A percentile compares a stretch with the other conserved stretches of the same genome.
These are phyloP conservation scores for Kwoniella sp. DNA, from an alignment of 768 basidiomycete species.

Conservation along the genomic window DNA sequence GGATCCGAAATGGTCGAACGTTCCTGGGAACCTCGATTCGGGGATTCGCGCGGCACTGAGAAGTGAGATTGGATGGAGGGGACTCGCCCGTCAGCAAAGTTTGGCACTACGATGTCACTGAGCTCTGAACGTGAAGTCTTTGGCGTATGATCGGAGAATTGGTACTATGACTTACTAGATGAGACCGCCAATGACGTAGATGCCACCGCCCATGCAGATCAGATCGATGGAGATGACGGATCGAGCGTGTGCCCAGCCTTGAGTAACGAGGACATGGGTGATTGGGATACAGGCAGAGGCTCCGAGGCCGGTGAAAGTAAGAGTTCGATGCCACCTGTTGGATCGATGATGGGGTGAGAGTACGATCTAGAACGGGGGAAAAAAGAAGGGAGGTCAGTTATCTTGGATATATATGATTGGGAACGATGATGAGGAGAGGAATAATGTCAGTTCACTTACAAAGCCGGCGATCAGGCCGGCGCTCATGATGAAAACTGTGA, in stretches of 20 bases:
- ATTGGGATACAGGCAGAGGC: conserved; percentile 70
- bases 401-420: no score
- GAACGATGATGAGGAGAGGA: no score
- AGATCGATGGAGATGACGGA: conserved; percentile 71
- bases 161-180: conserved; percentile 68
- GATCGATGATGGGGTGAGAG: conserved; percentile 74
- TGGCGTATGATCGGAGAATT: no score
- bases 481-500: background rate
- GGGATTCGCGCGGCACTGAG: conserved; percentile 79
- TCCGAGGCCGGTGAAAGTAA: conserved; percentile 77
- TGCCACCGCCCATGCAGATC: conserved; percentile 68
- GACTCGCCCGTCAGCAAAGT: no score
- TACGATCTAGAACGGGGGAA: conserved; percentile 62
- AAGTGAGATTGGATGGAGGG: no score
- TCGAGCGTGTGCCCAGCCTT: conserved; percentile 64
- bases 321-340: conserved; percentile 74
- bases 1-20: conserved; percentile 74
- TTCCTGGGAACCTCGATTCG: conserved; percentile 72
- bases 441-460: no score
- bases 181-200: conserved; percentile 78
- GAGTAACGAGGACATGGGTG: conserved; percentile 64
- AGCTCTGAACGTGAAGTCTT: no score
- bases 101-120: no score
- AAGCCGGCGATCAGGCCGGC: background rate
- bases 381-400: no score